Conservation (phyloP, 306 rosid species). For the Rosa multiflora region DNA sequence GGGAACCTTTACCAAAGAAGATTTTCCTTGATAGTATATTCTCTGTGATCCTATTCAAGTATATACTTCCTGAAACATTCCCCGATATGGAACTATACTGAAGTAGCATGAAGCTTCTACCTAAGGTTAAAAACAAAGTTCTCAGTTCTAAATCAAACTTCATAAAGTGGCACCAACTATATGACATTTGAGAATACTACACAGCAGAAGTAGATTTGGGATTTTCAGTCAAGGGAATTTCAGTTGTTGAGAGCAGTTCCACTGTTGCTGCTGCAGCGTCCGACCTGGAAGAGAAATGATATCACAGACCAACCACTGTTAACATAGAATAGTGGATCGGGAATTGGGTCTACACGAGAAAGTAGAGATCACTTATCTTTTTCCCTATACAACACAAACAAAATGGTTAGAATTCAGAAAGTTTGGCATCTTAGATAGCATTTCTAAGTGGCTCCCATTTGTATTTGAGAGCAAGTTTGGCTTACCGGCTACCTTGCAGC, state of each 20-base stretch:
- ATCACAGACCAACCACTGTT: not conserved
- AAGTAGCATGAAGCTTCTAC: not conserved
- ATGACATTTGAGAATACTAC: not conserved
- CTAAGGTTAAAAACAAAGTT: not conserved
- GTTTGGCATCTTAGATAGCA: not conserved
- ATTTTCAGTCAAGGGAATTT: not conserved
- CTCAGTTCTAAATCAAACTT: not conserved
- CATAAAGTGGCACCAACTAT: not conserved
- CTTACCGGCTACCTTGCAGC: not conserved
- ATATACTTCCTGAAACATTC: not conserved
- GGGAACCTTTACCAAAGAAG: not conserved
- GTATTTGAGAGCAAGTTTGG: not conserved
- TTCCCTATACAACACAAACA: not conserved
- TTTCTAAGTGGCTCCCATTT: not conserved
- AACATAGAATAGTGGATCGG: not conserved
- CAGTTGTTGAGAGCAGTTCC: not conserved
- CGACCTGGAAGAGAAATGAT: constrained; percentile 6
- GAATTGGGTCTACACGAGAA: not conserved
- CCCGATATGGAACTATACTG: not conserved
- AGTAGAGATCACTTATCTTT: not conserved
- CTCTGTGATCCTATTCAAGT: not conserved
- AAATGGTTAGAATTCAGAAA: not conserved
- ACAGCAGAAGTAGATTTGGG: not conserved
- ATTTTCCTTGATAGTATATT: not conserved
- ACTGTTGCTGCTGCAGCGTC: constrained; percentile 3